Evolutionary conservation across 1,284 basidiomycete genomes (phyloP).

Genomic region (Psilocybe mexicana): DNA sequence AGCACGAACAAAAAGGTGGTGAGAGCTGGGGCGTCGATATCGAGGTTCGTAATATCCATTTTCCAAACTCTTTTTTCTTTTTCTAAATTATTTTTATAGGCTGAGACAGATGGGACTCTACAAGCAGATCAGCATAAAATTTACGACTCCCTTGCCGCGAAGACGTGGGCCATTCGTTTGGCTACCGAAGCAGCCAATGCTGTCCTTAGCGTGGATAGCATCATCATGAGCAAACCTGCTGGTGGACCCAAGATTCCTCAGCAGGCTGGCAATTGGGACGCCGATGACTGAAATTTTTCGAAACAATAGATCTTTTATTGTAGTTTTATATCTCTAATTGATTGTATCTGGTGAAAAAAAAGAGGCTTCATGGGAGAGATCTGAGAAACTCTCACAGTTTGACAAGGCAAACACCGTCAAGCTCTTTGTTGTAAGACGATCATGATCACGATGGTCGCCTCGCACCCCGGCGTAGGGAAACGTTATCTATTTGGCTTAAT

Average conservation of each 20-base stretch:
- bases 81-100: conserved; percentile 40
- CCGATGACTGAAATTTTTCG: conserved; percentile 51
- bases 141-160: conserved; percentile 84
- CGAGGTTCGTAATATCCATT: conserved; percentile 53
- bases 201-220: conserved; percentile 94
- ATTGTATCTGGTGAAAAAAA: background rate
- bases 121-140: conserved; percentile 65
- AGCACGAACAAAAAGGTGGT: conserved; percentile 76
- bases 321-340: background rate
- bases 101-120: conserved; percentile 76
- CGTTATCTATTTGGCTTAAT: too few species aligned
- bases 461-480: too few species aligned
- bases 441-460: too few species aligned
- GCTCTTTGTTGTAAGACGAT: too few species aligned
- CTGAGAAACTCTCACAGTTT: too few species aligned
- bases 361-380: too few species aligned
- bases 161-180: conserved; percentile 86
- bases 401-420: background rate
- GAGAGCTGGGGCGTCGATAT: conserved; percentile 90
- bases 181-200: conserved; percentile 94
- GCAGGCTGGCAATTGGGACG: conserved; percentile 83
- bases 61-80: conserved; percentile 10
- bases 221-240: conserved; percentile 96
- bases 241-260: conserved; percentile 85
- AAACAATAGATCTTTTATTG: too few species aligned